phyloP scores from a whole-genome alignment of 2,329 filamentous ascomycete species.

The Aureobasidium sp. region DNA sequence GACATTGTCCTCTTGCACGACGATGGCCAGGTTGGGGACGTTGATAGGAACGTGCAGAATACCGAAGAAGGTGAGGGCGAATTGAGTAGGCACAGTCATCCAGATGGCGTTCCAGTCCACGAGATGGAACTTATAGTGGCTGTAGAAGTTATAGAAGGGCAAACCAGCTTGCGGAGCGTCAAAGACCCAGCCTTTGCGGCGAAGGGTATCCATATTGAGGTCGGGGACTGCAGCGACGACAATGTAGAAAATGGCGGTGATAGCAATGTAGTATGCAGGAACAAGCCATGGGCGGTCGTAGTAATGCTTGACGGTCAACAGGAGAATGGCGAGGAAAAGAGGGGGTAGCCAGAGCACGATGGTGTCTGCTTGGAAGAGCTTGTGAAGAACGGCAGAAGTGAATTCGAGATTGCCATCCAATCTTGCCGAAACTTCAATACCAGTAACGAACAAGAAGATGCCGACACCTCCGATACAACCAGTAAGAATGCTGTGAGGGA shows the following conservation, averaged over 20 bases:
- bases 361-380: constrained; percentile 65
- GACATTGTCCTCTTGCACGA: constrained; percentile 84
- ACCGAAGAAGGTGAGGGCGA: constrained; percentile 94
- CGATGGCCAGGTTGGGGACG: constrained; percentile 84
- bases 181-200: constrained; percentile 81
- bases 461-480: constrained; percentile 96
- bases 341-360: constrained; percentile 77
- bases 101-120: constrained; percentile 76
- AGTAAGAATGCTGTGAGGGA: constrained; percentile 90
- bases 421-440: constrained; percentile 85
- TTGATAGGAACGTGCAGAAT: constrained; percentile 97
- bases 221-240: constrained; percentile 61
- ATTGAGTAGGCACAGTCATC: constrained; percentile 88
- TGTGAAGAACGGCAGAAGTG: constrained; percentile 63
- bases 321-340: constrained; percentile 61
- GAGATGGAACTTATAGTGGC: constrained; percentile 57
- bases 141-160: constrained; percentile 98
- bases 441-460: constrained; percentile 86
- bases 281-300: constrained; percentile 77
- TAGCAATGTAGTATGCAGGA: constrained; percentile 73
- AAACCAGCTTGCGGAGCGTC: constrained; percentile 73
- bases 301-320: constrained; percentile 69
- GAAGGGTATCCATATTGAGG: constrained; percentile 58
- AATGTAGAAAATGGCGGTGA: constrained; percentile 70
- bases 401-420: constrained; percentile 80